These are phyloP conservation scores for Schizochytrium sp. DNA, from an alignment of 108 stramenopile genomes.

Conservation along the genomic window DNA sequence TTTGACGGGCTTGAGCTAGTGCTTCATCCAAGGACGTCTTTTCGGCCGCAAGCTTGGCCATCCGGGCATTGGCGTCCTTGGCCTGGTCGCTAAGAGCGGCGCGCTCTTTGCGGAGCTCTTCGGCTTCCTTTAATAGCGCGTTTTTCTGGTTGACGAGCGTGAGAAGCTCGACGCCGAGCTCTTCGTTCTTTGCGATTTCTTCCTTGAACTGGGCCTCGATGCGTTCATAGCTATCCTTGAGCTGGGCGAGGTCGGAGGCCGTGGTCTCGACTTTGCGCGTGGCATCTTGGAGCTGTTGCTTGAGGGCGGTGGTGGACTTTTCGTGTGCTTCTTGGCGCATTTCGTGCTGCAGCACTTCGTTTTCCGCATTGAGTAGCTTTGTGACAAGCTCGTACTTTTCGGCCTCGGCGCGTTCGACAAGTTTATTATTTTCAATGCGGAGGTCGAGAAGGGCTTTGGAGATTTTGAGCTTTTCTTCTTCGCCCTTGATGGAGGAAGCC, in stretches of 20 bases:
- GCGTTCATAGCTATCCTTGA: not conserved
- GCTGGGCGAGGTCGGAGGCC: not conserved
- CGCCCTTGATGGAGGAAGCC: not conserved
- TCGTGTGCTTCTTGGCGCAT: not conserved
- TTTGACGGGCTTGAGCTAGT: not conserved
- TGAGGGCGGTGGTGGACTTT: not conserved
- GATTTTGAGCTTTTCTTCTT: slow-evolving; percentile 16
- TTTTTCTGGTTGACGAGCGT: slow-evolving; percentile 16
- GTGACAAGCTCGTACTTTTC: slow-evolving; percentile 16
- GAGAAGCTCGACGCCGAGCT: slow-evolving; percentile 7
- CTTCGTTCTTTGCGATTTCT: not conserved
- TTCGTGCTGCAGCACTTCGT: not conserved
- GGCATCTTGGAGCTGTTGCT: not conserved
- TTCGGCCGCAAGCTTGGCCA: not conserved
- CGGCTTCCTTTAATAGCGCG: not conserved
- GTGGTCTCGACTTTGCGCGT: not conserved
- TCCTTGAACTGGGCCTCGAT: slow-evolving; percentile 1
- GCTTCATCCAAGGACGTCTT: not conserved
- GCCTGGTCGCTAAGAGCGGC: not conserved
- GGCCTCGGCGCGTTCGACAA: slow-evolving; percentile 6
- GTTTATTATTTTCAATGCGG: slow-evolving; percentile 1
- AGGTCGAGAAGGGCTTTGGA: not conserved
- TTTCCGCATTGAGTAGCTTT: not conserved
- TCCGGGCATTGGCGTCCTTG: not conserved
- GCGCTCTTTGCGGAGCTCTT: slow-evolving; percentile 5